A percentile compares a stretch with the other conserved stretches of the same genome.
Evolutionary conservation across 345 rosid genomes (phyloP).

Genomic region (Arabidopsis thaliana): DNA sequence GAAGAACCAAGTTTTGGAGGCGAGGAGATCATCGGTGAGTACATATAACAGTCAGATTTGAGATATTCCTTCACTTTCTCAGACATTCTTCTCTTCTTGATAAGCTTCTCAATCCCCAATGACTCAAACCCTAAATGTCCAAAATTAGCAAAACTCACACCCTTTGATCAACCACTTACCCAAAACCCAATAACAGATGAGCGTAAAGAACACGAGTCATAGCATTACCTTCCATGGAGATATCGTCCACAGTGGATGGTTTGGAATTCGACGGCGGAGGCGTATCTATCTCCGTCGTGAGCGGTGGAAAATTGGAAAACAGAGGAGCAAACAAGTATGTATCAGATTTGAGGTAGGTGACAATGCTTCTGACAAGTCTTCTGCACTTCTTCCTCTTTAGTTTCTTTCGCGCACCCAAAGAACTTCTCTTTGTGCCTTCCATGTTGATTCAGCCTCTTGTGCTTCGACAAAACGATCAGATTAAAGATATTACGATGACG

Average conservation of each 20-base stretch:
- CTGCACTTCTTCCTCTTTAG: conserved; percentile 44
- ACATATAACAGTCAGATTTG: conserved; percentile 55
- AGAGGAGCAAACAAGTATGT: conserved; percentile 59
- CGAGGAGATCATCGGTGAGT: conserved; percentile 43
- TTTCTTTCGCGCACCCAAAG: conserved; percentile 27
- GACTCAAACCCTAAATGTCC: conserved; percentile 17
- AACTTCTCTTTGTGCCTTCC: conserved; percentile 21
- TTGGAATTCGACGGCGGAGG: conserved; percentile 22
- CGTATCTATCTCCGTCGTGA: not conserved
- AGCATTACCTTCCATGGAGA: conserved; percentile 28
- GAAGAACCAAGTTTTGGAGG: conserved; percentile 30
- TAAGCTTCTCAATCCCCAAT: conserved; percentile 27
- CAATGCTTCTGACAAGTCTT: conserved; percentile 35
- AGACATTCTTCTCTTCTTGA: conserved; percentile 38
- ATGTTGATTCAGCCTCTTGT: not conserved
- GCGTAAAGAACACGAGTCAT: not conserved
- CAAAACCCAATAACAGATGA: no score
- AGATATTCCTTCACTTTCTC: conserved; percentile 53
- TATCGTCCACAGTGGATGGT: conserved; percentile 8
- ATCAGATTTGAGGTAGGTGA: conserved; percentile 54
- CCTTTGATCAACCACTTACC: not conserved
- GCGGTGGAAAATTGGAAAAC: conserved; percentile 21
- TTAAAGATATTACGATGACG: not conserved
- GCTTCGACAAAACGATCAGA: not conserved
- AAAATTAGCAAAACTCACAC: conserved; percentile 16